These are phyloP conservation scores for Volvox reticuliferus DNA, from an alignment of 139 green algal species.

Conservation along the genomic window DNA sequence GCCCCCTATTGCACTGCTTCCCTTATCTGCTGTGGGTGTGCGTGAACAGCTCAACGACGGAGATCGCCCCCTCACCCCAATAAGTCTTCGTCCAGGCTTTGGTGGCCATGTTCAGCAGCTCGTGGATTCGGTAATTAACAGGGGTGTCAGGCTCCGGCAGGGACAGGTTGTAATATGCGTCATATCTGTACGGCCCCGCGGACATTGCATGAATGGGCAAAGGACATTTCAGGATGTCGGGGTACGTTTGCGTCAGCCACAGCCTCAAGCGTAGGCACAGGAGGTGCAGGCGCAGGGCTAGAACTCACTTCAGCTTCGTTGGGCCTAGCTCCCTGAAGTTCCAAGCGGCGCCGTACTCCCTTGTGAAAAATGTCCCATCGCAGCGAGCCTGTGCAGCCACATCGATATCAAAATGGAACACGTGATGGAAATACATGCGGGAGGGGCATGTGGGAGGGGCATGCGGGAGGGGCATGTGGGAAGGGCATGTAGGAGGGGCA, in stretches of 20 bases:
- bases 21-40: no score
- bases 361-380: conserved; percentile 22
- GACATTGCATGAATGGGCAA: no score
- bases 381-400: conserved; percentile 21
- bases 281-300: neutral
- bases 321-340: conserved; percentile 22
- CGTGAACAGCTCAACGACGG: no score
- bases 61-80: conserved; percentile 30
- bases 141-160: conserved; percentile 19
- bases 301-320: neutral
- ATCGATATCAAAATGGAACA: no score
- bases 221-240: no score
- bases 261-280: neutral
- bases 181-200: conserved; percentile 11
- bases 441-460: no score
- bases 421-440: no score
- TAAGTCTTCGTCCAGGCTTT: conserved; percentile 24
- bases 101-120: conserved; percentile 41
- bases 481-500: no score
- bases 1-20: no score
- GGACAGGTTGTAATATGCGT: conserved; percentile 56
- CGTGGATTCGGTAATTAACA: conserved; percentile 20
- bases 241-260: no score
- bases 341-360: conserved; percentile 40
- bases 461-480: no score